Evolutionary conservation across 2,329 filamentous ascomycete species (phyloP).

Genomic region (Botrytis fragariae): DNA sequence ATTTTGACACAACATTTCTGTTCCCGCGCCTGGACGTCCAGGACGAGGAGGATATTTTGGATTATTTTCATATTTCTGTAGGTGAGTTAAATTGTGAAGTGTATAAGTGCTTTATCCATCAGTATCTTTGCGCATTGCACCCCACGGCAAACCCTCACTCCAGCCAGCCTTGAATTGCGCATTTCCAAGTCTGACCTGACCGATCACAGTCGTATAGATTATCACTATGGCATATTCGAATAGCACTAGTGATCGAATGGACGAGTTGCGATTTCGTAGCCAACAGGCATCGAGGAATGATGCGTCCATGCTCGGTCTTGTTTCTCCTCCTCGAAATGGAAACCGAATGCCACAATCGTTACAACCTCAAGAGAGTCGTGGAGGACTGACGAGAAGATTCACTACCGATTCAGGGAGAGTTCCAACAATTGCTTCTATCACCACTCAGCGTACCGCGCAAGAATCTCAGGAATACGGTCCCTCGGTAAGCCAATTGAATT

Average conservation of each 20-base stretch:
- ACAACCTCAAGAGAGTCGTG: conserved; percentile 65
- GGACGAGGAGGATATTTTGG: conserved; percentile 21
- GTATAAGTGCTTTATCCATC: background rate
- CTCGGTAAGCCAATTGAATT: conserved; percentile 35
- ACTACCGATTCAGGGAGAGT: conserved; percentile 87
- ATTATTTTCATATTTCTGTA: conserved; percentile 22
- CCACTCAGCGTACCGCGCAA: conserved; percentile 33
- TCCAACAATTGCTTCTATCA: conserved; percentile 60
- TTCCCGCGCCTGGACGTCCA: conserved; percentile 22
- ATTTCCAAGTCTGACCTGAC: conserved; percentile 33
- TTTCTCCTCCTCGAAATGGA: conserved; percentile 70
- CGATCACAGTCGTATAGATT: conserved; percentile 30
- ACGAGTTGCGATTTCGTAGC: conserved; percentile 75
- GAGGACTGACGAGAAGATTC: conserved; percentile 83
- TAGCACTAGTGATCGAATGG: conserved; percentile 64
- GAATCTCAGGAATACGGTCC: conserved; percentile 38
- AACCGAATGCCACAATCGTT: conserved; percentile 62
- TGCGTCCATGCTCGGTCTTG: conserved; percentile 68
- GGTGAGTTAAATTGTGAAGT: conserved; percentile 9
- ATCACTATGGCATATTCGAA: conserved; percentile 62
- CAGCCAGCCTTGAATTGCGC: conserved; percentile 21
- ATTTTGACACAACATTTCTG: conserved; percentile 19
- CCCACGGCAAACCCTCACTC: conserved; percentile 29
- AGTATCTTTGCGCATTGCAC: conserved; percentile 21
- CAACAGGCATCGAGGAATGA: conserved; percentile 79